phyloP scores from a whole-genome alignment of 2,329 filamentous ascomycete species.

The Talaromyces sp. region DNA sequence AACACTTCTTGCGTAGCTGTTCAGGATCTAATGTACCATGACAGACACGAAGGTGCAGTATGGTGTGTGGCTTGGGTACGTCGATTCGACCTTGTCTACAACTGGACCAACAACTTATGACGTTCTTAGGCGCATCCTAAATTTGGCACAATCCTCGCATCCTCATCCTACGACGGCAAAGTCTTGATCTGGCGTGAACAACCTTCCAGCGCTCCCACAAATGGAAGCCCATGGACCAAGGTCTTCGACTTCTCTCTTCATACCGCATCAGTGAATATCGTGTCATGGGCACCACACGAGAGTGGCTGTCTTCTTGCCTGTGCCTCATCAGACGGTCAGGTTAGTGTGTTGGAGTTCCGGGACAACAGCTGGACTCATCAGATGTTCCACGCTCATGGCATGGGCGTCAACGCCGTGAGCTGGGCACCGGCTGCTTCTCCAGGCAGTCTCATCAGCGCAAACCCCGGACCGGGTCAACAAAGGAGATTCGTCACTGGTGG shows the following conservation, averaged over 20 bases:
- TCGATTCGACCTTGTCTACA: slow-evolving; percentile 15
- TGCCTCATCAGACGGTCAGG: slow-evolving; percentile 88
- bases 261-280: slow-evolving; percentile 94
- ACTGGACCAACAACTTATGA: neutral
- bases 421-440: slow-evolving; percentile 87
- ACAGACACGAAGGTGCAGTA: slow-evolving; percentile 89
- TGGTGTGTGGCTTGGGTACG: slow-evolving; percentile 91
- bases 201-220: slow-evolving; percentile 37
- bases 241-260: slow-evolving; percentile 92
- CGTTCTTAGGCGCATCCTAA: slow-evolving; percentile 76
- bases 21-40: slow-evolving; percentile 16
- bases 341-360: slow-evolving; percentile 93
- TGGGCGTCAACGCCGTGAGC: slow-evolving; percentile 91
- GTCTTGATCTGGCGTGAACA: slow-evolving; percentile 98
- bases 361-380: slow-evolving; percentile 89
- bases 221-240: slow-evolving; percentile 64
- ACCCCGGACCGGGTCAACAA: slow-evolving; percentile 59
- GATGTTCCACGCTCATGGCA: slow-evolving; percentile 85
- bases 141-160: slow-evolving; percentile 95
- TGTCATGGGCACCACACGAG: slow-evolving; percentile 97
- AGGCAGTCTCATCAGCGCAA: slow-evolving; percentile 76
- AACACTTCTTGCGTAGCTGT: neutral
- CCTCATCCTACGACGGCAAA: slow-evolving; percentile 93
- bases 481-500: slow-evolving; percentile 91
- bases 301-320: slow-evolving; percentile 91